Conservation (phyloP, 2,329 filamentous ascomycete genomes). For the Lecanicillium sp. region DNA sequence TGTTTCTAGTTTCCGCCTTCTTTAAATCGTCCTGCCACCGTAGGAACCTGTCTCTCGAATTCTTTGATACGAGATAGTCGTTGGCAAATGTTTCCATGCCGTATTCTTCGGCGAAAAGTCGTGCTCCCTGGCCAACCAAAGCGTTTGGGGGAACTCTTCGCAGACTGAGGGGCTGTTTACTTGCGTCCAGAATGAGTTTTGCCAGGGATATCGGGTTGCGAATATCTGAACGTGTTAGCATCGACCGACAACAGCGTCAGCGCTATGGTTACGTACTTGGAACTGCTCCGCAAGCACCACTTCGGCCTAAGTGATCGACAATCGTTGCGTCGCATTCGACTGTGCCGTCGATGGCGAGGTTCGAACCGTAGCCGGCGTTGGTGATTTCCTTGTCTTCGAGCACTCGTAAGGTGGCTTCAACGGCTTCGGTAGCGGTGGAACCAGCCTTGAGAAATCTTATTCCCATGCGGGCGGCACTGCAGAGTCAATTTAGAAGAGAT, state of each 20-base stretch:
- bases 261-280: constrained; percentile 56
- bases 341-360: constrained; percentile 79
- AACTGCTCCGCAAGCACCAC: constrained; percentile 87
- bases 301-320: constrained; percentile 83
- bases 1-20: constrained; percentile 43
- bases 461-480: constrained; percentile 71
- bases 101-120: constrained; percentile 74
- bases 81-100: constrained; percentile 67
- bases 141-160: constrained; percentile 89
- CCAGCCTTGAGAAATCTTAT: constrained; percentile 78
- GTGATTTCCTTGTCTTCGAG: constrained; percentile 94
- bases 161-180: constrained; percentile 69
- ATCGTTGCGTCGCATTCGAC: constrained; percentile 95
- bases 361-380: constrained; percentile 93
- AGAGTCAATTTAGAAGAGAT: constrained; percentile 8
- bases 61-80: constrained; percentile 71
- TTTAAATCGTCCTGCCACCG: constrained; percentile 72
- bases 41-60: constrained; percentile 68
- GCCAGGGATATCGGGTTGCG: constrained; percentile 89
- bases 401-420: constrained; percentile 79
- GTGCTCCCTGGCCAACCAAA: constrained; percentile 78
- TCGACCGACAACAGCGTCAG: constrained; percentile 5
- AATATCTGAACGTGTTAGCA: constrained; percentile 52
- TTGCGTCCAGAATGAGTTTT: constrained; percentile 71
- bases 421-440: constrained; percentile 74